Conservation (phyloP, 2,329 filamentous ascomycete species). For the Bipolaris cookei region DNA sequence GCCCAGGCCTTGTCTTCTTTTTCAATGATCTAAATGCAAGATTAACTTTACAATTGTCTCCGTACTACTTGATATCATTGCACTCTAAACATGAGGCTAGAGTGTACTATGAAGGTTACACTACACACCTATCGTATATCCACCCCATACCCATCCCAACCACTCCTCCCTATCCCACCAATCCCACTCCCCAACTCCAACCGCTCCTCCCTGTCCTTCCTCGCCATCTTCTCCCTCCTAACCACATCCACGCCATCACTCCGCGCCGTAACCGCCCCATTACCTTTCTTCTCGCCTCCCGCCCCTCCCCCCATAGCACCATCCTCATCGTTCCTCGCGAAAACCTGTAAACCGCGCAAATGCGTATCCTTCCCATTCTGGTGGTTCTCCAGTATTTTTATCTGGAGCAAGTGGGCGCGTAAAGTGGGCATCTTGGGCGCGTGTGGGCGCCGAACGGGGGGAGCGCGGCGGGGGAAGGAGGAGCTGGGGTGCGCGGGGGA, state of each 20-base stretch:
- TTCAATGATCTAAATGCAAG: not conserved
- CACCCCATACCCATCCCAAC: conserved; percentile 30
- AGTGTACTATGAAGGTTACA: too few relatives aligned
- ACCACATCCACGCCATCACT: not conserved
- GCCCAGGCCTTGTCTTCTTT: not conserved
- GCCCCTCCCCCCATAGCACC: not conserved
- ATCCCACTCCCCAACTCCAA: conserved; percentile 19
- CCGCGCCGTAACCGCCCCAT: not conserved
- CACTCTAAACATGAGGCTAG: too few relatives aligned
- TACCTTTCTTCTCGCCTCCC: not conserved
- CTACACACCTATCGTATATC: conserved; percentile 23
- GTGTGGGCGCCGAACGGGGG: conserved; percentile 33
- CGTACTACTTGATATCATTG: too few relatives aligned
- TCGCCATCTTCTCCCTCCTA: not conserved
- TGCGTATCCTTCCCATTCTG: conserved; percentile 99
- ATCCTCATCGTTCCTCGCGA: conserved; percentile 55
- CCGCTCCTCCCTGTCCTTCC: conserved; percentile 21
- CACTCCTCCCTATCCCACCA: not conserved
- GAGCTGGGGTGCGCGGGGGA: conserved; percentile 10
- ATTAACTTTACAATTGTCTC: not conserved
- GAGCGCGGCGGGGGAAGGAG: not conserved
- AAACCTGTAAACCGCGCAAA: conserved; percentile 89
- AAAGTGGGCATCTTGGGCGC: conserved; percentile 73
- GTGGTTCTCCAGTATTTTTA: conserved; percentile 93
- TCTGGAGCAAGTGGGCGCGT: conserved; percentile 86